Evolutionary conservation across 495 filamentous ascomycete species (phyloP).

Genomic region (Xylaria curta): DNA sequence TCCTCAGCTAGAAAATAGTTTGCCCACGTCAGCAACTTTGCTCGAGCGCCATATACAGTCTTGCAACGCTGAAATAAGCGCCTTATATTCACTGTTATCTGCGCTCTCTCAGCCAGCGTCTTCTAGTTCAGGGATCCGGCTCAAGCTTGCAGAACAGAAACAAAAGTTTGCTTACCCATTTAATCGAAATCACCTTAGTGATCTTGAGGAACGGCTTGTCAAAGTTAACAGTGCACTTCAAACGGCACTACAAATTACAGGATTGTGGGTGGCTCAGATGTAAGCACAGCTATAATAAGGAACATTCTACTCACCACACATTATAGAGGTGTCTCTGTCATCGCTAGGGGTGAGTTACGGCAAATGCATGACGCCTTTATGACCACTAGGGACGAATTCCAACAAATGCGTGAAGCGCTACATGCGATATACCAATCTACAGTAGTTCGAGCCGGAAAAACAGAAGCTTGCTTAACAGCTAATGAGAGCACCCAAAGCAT

Average conservation of each 20-base stretch:
- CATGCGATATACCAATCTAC: neutral
- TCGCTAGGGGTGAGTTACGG: neutral
- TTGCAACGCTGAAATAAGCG: constrained; percentile 16
- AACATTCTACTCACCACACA: neutral
- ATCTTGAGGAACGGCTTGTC: constrained; percentile 3
- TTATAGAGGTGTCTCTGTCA: neutral
- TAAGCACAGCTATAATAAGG: neutral
- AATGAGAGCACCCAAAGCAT: neutral
- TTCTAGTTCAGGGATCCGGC: neutral
- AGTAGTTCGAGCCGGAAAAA: neutral
- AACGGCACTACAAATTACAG: neutral
- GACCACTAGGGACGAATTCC: neutral
- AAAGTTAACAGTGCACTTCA: constrained; percentile 14
- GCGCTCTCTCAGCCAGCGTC: neutral
- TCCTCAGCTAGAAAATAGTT: neutral
- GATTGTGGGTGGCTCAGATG: neutral
- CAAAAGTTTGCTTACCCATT: constrained; percentile 11
- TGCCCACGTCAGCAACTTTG: neutral
- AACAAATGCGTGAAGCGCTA: neutral
- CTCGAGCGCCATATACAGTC: neutral
- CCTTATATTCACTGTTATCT: neutral
- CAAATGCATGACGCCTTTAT: neutral
- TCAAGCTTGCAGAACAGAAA: neutral
- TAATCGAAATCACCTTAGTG: neutral
- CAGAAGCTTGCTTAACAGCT: neutral